These are phyloP conservation scores for Orbilia blumenaviensis DNA, from an alignment of 2,329 filamentous ascomycete species.

Conservation along the genomic window DNA sequence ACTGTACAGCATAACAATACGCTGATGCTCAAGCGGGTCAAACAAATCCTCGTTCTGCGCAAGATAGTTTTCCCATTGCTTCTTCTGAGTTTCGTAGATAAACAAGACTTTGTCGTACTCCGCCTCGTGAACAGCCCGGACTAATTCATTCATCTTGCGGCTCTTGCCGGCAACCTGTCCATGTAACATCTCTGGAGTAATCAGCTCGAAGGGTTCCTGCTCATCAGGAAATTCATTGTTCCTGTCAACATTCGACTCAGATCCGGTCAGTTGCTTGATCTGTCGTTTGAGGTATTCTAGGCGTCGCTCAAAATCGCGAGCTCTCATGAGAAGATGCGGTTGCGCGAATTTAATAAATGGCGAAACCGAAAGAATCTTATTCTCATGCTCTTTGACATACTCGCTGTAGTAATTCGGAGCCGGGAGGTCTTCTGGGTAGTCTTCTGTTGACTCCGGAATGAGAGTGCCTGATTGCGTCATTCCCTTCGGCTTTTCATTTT, in stretches of 20 bases:
- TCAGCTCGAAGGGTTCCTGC: constrained; percentile 77
- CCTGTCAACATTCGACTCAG: constrained; percentile 62
- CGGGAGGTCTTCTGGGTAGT: constrained; percentile 78
- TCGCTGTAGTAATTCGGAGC: constrained; percentile 94
- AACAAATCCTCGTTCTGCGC: constrained; percentile 88
- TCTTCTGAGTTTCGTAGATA: constrained; percentile 91
- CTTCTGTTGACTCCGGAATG: constrained; percentile 62
- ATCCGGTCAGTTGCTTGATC: constrained; percentile 50
- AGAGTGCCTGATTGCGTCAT: constrained; percentile 26
- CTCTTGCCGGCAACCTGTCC: constrained; percentile 74
- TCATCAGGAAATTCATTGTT: constrained; percentile 69
- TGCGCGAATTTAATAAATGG: constrained; percentile 96
- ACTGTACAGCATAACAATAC: constrained; percentile 93
- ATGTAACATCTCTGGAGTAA: constrained; percentile 95
- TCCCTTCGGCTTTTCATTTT: constrained; percentile 21
- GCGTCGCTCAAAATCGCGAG: constrained; percentile 86
- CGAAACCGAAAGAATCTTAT: constrained; percentile 90
- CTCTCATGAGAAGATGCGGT: constrained; percentile 89
- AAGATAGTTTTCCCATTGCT: constrained; percentile 95
- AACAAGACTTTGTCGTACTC: constrained; percentile 96
- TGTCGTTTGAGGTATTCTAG: constrained; percentile 79
- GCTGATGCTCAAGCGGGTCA: constrained; percentile 94
- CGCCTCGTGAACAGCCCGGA: constrained; percentile 93
- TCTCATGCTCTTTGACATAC: constrained; percentile 91
- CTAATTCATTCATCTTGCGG: constrained; percentile 86